Evolutionary conservation across 352 stramenopile species (phyloP).

Genomic region (Globisporangium canariense): DNA sequence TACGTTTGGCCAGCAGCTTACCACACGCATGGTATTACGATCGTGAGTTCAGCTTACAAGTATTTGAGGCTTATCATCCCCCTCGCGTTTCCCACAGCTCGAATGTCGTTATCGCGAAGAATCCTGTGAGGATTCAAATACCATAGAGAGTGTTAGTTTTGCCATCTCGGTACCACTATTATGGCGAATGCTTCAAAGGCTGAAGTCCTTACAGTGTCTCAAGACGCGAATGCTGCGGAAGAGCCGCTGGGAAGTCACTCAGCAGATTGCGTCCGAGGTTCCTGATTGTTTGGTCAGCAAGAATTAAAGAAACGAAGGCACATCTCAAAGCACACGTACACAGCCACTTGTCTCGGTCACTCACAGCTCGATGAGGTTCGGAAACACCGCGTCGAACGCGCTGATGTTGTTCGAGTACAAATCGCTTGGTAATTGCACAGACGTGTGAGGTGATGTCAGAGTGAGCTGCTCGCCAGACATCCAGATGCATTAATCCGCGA

Average conservation of each 20-base stretch:
- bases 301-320: background rate
- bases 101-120: background rate
- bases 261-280: background rate
- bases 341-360: background rate
- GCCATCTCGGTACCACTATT: background rate
- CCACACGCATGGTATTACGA: background rate
- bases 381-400: slow-evolving; percentile 7
- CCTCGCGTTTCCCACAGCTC: background rate
- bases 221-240: background rate
- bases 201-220: background rate
- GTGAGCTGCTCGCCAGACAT: background rate
- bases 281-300: background rate
- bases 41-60: slow-evolving; percentile 1
- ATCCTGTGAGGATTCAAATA: background rate
- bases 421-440: background rate
- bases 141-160: background rate
- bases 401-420: slow-evolving; percentile 12
- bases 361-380: slow-evolving; percentile 1
- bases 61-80: background rate
- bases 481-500: background rate
- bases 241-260: background rate
- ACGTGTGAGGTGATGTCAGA: background rate
- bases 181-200: background rate
- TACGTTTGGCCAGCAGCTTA: background rate
- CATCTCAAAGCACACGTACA: background rate